Base-by-base conservation (phyloP, 306 rosid species). In the Sechiopsis laciniata region DNA sequence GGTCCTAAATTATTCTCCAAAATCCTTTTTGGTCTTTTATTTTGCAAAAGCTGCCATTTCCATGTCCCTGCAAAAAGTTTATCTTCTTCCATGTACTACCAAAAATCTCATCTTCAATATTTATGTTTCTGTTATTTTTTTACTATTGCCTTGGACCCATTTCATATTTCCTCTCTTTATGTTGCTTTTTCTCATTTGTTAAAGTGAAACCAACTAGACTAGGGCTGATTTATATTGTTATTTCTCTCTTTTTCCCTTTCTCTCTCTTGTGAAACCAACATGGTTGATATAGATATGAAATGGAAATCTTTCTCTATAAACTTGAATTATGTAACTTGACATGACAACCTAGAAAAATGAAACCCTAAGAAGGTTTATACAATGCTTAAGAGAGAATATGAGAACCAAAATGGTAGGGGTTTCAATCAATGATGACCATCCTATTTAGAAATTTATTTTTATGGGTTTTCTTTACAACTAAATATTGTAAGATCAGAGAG, bases 1-100 rank as follows among this genome's bases (percentile, higher is more conserved):
- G 82, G 84, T 66, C 58, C 37, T 52, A 50, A 70, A 70, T 22
- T 70, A 24, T 70, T 53, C 56, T 9, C 60, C 61, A 19, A 40
- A 42, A 40, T 40, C 71, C 53, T 29, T 40, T 42, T 65, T 65
- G 71, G 74, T 22, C 60, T 16, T 51, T 24, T 15, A 37, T 71
- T 52, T 51, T 71, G 60, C 8, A 51, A 22, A 54, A 50, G 61
- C 60, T 26, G 15, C 60, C 46, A 51, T 54, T 55, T 50, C 22
- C 13, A 46, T 70, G 58, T 14, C 74, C 74, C 74, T 50, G 50
- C 74, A 46, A 46, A 14, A 45, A 21, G 52, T 55, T 20, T 19
- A 19, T 67, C 55, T 32, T 5, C 37, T 32, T 32, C 37, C 37
- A 32, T 32, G 37, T 4, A 2, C 37, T 32, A 32, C 37, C 37